A percentile compares a stretch with the other conserved stretches of the same genome.
Evolutionary conservation across 2,329 filamentous ascomycete species (phyloP).

Genomic region (Macrophomina pseudophaseolina): DNA sequence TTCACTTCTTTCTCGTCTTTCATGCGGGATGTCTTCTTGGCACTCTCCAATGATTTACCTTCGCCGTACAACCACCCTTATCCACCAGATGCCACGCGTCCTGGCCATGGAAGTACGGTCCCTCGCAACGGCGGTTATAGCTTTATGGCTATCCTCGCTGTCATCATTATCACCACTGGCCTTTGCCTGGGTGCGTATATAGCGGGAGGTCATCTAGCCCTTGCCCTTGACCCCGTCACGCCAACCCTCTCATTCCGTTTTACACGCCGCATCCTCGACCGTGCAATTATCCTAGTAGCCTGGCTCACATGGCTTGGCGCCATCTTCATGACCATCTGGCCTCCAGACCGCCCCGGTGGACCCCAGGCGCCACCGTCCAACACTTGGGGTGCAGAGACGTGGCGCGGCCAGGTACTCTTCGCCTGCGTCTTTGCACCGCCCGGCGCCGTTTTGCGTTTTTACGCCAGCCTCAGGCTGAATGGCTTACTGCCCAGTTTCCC

Average conservation of each 20-base stretch:
- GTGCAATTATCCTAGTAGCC: slow-evolving; percentile 65
- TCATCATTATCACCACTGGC: slow-evolving; percentile 73
- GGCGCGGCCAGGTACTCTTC: slow-evolving; percentile 78
- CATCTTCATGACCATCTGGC: slow-evolving; percentile 71
- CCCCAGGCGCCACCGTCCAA: slow-evolving; percentile 27
- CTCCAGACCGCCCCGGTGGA: slow-evolving; percentile 60
- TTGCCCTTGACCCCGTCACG: slow-evolving; percentile 61
- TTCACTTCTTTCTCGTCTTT: slow-evolving; percentile 91
- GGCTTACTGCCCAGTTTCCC: slow-evolving; percentile 70
- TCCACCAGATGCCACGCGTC: slow-evolving; percentile 36
- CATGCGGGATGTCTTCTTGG: slow-evolving; percentile 78
- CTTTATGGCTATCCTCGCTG: slow-evolving; percentile 78
- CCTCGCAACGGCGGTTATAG: slow-evolving; percentile 75
- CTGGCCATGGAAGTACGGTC: slow-evolving; percentile 38
- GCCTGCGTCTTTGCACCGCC: slow-evolving; percentile 81
- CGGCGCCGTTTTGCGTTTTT: slow-evolving; percentile 78
- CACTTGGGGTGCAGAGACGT: slow-evolving; percentile 58
- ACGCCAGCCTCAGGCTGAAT: slow-evolving; percentile 74
- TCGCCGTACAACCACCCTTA: slow-evolving; percentile 53
- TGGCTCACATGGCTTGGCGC: slow-evolving; percentile 80
- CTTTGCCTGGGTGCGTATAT: slow-evolving; percentile 73
- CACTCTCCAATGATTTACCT: slow-evolving; percentile 74
- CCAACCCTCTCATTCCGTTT: slow-evolving; percentile 66
- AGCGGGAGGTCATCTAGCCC: slow-evolving; percentile 76
- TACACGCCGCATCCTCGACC: slow-evolving; percentile 68